phyloP scores from a whole-genome alignment of 768 basidiomycete species.

The Phlebiopsis flavidoalba region DNA sequence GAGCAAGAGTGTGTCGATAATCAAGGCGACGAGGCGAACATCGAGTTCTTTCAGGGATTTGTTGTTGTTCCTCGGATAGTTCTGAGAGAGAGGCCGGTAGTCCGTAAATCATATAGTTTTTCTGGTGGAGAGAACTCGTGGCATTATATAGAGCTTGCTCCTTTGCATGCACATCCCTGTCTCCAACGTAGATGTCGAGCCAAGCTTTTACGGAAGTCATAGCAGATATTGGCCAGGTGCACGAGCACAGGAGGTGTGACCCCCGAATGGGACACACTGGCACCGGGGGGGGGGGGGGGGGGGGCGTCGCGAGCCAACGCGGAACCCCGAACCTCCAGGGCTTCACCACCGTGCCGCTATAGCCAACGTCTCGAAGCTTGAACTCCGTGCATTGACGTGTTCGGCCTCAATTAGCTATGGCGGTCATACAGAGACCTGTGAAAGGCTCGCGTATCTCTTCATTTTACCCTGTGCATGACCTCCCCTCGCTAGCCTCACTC shows the following conservation, averaged over 20 bases:
- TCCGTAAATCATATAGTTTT: constrained; percentile 37
- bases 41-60: constrained; percentile 34
- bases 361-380: background rate
- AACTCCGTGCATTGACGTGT: background rate
- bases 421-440: constrained; percentile 49
- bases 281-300: too few species aligned
- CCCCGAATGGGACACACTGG: background rate
- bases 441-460: constrained; percentile 76
- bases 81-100: constrained; percentile 33
- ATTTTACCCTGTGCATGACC: constrained; percentile 70
- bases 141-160: constrained; percentile 27
- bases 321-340: background rate
- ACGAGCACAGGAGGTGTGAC: background rate
- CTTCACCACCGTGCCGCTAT: background rate
- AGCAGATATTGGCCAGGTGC: background rate
- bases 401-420: background rate
- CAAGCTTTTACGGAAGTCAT: constrained; percentile 17
- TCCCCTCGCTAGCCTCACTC: constrained; percentile 66
- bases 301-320: too few species aligned
- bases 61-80: constrained; percentile 38
- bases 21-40: constrained; percentile 13
- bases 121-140: constrained; percentile 29
- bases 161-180: constrained; percentile 22
- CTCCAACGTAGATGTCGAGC: constrained; percentile 41
- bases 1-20: background rate